Evolutionary conservation across 768 basidiomycete genomes (phyloP), one percentile per base, ranked within the genome.

Genomic region (Termitomyces sp.): DNA sequence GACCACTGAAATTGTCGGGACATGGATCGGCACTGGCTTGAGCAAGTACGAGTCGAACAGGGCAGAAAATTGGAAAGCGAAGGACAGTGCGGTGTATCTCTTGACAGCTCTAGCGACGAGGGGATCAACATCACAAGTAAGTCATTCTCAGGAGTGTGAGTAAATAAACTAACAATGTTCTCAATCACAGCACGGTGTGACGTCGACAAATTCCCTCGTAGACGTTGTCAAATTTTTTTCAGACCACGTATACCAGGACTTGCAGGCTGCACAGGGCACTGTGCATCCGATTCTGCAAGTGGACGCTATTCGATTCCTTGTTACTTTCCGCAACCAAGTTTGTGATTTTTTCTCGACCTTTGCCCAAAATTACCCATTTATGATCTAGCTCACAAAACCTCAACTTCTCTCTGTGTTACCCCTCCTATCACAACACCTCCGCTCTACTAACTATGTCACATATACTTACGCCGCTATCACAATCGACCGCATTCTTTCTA

Each of bases 401-500:
- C 96, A 99, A 79, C 78, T 98, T 10, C 78, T 95, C 7, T 86
- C 91, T 2, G 96, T 98, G 20, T 74, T 98, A 1, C 97, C 96
- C 0, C 77, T 91, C 18, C 83, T 98, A 10, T 82, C 88, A 25
- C 85, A 79, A 12, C 95, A 96, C 67, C 84, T 98, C 32, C 74
- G 76, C 5, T 92, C 91, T 18, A 75, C 80, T 49, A 93, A 94
- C 66, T 95, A 93, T 70, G 96, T 98, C 45, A 88, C 89, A 23
- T 96, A 90, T 64, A 95, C 96, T 0, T 98, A 98, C 70, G 94
- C 95, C 9, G 95, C 97, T 16, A 94, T 98, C 63, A 93, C 95
- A n/a, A 95, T 99, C 65, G 97, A 99, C 65, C 83, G 94, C 7
- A 87, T 98, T 51, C 73, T 99, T 38, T 92, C 85, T 70, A 97